These are phyloP conservation scores for Candida oleophila DNA, from an alignment of 805 yeast species.

Conservation along the genomic window DNA sequence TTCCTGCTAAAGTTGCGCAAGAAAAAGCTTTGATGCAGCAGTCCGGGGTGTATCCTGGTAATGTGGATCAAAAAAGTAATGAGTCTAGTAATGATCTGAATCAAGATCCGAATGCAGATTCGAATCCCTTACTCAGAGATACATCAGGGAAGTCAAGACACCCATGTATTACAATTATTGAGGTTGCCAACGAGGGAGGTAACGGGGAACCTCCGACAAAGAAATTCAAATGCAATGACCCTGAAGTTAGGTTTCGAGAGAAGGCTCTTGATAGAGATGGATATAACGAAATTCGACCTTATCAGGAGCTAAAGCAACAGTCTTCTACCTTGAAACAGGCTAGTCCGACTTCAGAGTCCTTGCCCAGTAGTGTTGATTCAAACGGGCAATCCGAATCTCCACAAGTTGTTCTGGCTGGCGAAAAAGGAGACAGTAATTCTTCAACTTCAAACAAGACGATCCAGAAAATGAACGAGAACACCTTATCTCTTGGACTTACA, in stretches of 20 bases:
- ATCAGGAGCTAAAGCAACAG: slow-evolving; percentile 7
- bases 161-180: not conserved
- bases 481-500: slow-evolving; percentile 34
- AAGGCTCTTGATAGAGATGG: slow-evolving; percentile 25
- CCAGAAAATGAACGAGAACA: slow-evolving; percentile 23
- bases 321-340: not conserved
- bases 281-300: slow-evolving; percentile 20
- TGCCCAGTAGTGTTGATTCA: too few relatives aligned
- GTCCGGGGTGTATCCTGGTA: not conserved
- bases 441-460: not conserved
- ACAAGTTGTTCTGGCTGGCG: not conserved
- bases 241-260: slow-evolving; percentile 21
- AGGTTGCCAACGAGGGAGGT: not conserved
- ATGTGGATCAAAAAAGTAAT: not conserved
- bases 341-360: too few relatives aligned
- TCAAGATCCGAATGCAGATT: too few relatives aligned
- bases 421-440: not conserved
- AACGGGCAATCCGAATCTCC: too few relatives aligned
- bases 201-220: not conserved
- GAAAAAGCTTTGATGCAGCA: not conserved
- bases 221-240: slow-evolving; percentile 1
- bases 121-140: too few relatives aligned
- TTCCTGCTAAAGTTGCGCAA: not conserved
- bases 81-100: not conserved
- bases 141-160: too few relatives aligned